A percentile compares a stretch with the other conserved stretches of the same genome.
phyloP scores from a whole-genome alignment of 2,329 filamentous ascomycete species.

The Colletotrichum shisoi region DNA sequence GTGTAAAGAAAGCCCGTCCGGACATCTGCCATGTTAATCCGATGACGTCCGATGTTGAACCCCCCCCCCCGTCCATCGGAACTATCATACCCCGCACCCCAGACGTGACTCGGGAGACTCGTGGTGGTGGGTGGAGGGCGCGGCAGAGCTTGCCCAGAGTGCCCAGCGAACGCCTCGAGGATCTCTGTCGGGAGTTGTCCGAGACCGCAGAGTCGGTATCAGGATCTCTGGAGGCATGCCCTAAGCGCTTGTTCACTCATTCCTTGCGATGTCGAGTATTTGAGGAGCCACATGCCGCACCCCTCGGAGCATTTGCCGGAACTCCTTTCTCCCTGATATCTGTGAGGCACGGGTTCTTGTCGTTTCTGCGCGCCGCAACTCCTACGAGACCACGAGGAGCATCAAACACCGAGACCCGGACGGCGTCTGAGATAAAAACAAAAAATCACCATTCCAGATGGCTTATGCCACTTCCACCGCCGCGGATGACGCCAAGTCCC shows the following conservation, averaged over 20 bases:
- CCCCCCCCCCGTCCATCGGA: too few species aligned
- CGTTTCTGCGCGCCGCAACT: neutral
- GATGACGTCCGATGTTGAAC: neutral
- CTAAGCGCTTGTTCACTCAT: neutral
- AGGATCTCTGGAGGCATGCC: neutral
- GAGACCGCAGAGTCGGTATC: slow-evolving; percentile 11
- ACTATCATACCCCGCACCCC: slow-evolving; percentile 22
- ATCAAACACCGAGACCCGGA: neutral
- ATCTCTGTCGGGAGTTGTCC: slow-evolving; percentile 25
- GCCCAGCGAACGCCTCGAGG: neutral
- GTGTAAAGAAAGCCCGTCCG: neutral
- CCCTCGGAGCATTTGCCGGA: neutral
- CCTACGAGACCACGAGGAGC: neutral
- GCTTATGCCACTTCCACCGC: neutral
- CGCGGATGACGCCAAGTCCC: neutral
- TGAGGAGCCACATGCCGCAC: neutral
- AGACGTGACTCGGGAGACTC: slow-evolving; percentile 1
- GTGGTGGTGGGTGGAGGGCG: neutral
- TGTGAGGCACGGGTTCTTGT: neutral
- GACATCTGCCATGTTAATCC: neutral
- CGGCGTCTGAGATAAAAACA: too few species aligned
- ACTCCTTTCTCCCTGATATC: neutral
- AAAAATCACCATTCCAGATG: neutral
- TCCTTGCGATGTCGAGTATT: neutral
- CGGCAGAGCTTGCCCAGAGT: slow-evolving; percentile 13